Percentiles rank a stretch among this genome's conserved stretches.
These are phyloP conservation scores for Podaxis sp. DNA, from an alignment of 768 basidiomycete genomes.

Conservation along the genomic window DNA sequence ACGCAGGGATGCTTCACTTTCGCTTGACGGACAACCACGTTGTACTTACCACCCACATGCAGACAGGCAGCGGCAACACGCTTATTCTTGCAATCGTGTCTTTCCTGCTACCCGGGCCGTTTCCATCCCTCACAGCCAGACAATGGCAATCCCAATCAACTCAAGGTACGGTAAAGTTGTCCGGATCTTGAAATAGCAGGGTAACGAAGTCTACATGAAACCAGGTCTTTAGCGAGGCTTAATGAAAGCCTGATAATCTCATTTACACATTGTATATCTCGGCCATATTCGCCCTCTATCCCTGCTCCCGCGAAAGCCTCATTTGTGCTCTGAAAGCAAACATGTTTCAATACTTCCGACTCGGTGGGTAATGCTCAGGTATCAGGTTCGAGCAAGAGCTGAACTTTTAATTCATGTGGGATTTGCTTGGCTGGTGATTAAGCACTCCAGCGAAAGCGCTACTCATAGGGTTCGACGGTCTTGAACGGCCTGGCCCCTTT, in stretches of 20 bases:
- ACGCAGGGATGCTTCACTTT: neutral
- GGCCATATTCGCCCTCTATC: neutral
- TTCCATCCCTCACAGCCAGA: neutral
- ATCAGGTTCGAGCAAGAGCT: neutral
- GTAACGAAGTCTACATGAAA: neutral
- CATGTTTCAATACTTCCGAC: neutral
- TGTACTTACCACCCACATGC: neutral
- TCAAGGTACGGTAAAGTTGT: neutral
- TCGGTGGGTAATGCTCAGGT: neutral
- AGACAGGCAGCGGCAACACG: neutral
- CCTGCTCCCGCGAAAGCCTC: neutral
- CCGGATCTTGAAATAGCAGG: neutral
- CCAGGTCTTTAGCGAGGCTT: neutral
- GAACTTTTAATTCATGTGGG: neutral
- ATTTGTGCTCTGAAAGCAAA: neutral
- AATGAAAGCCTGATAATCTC: neutral
- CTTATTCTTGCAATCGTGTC: neutral
- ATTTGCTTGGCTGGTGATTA: neutral
- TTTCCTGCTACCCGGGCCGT: no score
- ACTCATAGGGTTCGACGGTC: no score
- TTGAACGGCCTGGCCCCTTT: no score
- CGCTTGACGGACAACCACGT: neutral
- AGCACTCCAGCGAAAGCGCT: neutral
- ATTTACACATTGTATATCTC: neutral
- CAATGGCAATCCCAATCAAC: neutral